These are phyloP conservation scores for Schizophyllum amplum DNA, from an alignment of 1,284 basidiomycete species.

Conservation along the genomic window DNA sequence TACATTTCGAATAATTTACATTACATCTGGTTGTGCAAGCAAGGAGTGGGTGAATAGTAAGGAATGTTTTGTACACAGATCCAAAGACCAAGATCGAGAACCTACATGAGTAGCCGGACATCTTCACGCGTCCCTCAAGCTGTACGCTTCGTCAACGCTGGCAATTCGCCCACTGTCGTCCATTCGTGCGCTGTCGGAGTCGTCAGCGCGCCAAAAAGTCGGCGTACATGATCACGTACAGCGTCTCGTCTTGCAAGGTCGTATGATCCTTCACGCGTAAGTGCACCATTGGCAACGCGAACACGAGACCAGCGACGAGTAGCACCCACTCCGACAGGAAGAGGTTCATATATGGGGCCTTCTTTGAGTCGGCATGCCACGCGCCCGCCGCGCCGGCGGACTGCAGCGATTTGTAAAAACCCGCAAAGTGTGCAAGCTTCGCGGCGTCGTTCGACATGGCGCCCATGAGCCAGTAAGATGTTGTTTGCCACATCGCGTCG, in stretches of 20 bases:
- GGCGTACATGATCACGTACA: background rate
- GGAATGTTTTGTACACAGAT: background rate
- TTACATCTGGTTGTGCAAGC: background rate
- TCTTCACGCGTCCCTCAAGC: background rate
- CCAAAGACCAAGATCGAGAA: background rate
- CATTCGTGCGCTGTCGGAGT: slow-evolving; percentile 8
- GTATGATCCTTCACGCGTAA: slow-evolving; percentile 44
- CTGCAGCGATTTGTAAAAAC: slow-evolving; percentile 48
- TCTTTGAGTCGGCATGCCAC: slow-evolving; percentile 41
- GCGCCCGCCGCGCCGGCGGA: slow-evolving; percentile 45
- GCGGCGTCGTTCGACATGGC: slow-evolving; percentile 53
- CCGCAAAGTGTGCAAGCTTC: slow-evolving; percentile 49
- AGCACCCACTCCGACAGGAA: slow-evolving; percentile 47
- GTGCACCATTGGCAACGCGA: slow-evolving; percentile 46
- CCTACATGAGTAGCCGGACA: background rate
- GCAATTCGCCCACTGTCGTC: slow-evolving; percentile 11
- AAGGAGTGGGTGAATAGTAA: background rate
- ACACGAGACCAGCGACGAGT: slow-evolving; percentile 37
- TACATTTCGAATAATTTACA: background rate
- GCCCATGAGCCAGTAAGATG: slow-evolving; percentile 45
- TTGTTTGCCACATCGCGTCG: slow-evolving; percentile 56
- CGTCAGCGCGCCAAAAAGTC: background rate
- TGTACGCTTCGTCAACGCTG: background rate
- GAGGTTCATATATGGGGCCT: slow-evolving; percentile 44
- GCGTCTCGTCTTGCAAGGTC: slow-evolving; percentile 33